A percentile compares a stretch with the other conserved stretches of the same genome.
Evolutionary conservation across 169 alveolate species (phyloP).

Genomic region (Eimeria sp.): DNA sequence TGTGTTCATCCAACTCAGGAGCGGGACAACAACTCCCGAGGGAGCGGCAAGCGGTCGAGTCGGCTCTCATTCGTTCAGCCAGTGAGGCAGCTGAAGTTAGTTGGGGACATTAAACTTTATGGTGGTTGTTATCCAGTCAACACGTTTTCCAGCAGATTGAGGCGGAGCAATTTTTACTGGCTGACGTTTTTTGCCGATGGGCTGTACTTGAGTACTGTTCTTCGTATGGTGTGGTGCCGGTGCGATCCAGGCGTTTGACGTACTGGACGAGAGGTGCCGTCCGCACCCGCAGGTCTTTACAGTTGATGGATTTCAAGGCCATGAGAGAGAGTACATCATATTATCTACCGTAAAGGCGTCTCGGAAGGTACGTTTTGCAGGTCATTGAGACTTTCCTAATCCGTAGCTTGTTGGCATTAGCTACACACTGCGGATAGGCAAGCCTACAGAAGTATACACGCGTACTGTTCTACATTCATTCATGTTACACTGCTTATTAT

Average conservation of each 20-base stretch:
- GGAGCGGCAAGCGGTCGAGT: conserved; percentile 12
- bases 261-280: conserved; percentile 76
- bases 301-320: conserved; percentile 71
- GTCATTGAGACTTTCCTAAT: neutral
- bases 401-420: neutral
- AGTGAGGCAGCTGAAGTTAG: conserved; percentile 2
- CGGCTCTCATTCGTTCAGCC: conserved; percentile 74
- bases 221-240: neutral
- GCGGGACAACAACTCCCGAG: neutral
- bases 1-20: conserved; percentile 19
- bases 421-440: neutral
- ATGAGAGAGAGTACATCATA: conserved; percentile 65
- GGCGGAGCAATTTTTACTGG: neutral
- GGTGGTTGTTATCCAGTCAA: neutral
- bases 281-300: conserved; percentile 78
- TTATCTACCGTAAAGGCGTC: conserved; percentile 52
- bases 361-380: conserved; percentile 12
- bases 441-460: neutral
- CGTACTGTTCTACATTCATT: neutral
- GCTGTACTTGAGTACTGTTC: neutral
- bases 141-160: neutral
- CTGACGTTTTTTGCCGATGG: neutral
- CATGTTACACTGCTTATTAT: neutral
- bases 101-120: neutral
- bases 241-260: conserved; percentile 50